Evolutionary conservation across 495 filamentous ascomycete genomes (phyloP).

Genomic region (Talaromyces thailandensis): DNA sequence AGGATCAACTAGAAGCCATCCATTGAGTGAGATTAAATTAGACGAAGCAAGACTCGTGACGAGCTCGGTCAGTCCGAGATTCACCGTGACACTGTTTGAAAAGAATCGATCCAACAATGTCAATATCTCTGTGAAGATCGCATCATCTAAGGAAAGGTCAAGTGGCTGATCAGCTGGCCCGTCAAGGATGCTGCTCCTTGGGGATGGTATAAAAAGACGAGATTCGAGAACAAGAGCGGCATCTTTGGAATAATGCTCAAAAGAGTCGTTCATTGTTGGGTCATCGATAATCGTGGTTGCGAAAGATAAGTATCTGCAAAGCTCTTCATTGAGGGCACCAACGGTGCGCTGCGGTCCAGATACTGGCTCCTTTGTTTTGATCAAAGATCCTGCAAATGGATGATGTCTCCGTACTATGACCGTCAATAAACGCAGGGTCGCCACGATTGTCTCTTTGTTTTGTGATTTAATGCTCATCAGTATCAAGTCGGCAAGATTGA

Average conservation of each 20-base stretch:
- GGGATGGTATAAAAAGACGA: conserved; percentile 38
- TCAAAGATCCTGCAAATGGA: conserved; percentile 67
- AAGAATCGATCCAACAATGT: conserved; percentile 70
- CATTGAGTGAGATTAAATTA: conserved; percentile 71
- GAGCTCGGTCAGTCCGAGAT: conserved; percentile 74
- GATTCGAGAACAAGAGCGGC: conserved; percentile 67
- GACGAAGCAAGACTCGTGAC: conserved; percentile 78
- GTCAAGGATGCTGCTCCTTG: not conserved
- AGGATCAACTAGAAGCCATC: conserved; percentile 80
- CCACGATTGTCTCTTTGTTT: conserved; percentile 80
- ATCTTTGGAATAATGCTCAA: conserved; percentile 77
- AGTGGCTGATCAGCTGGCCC: conserved; percentile 19
- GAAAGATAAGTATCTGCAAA: conserved; percentile 63
- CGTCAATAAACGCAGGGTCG: conserved; percentile 76
- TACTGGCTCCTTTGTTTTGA: conserved; percentile 52
- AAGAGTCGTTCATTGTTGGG: conserved; percentile 65
- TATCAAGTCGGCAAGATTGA: conserved; percentile 89
- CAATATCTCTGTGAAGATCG: conserved; percentile 62
- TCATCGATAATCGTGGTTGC: conserved; percentile 64
- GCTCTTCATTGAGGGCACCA: conserved; percentile 71
- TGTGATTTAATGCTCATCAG: conserved; percentile 73
- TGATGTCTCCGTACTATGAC: conserved; percentile 82
- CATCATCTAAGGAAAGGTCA: conserved; percentile 58
- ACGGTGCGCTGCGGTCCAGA: conserved; percentile 50
- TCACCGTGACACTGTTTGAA: conserved; percentile 80